Percentiles rank a stretch among this genome's conserved stretches.
phyloP scores from a whole-genome alignment of 192 early-diverging fungal genomes.

The Backusella liffmaniae region DNA sequence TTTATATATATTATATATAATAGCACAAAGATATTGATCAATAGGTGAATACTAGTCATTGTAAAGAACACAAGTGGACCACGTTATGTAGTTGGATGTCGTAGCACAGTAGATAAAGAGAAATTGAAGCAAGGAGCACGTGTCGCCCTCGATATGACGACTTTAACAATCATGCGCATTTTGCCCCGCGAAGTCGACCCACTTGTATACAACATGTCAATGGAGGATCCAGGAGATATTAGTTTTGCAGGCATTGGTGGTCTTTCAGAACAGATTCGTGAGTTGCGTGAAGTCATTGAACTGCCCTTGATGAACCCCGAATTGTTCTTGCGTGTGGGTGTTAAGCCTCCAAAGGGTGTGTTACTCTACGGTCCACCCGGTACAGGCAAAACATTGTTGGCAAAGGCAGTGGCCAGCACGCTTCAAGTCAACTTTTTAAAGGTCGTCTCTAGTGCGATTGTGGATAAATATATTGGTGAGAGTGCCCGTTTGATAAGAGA shows the following conservation, averaged over 20 bases:
- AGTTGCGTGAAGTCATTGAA: conserved; percentile 98
- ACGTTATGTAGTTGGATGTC: conserved; percentile 97
- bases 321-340: conserved; percentile 94
- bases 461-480: conserved; percentile 99
- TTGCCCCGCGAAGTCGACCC: conserved; percentile 98
- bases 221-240: conserved; percentile 93
- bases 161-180: conserved; percentile 99
- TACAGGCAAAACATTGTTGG: conserved; percentile 97
- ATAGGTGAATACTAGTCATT: conserved; percentile 61
- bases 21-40: no score
- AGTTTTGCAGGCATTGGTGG: conserved; percentile 98
- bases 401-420: conserved; percentile 95
- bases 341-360: conserved; percentile 99
- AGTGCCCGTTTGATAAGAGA: conserved; percentile 95
- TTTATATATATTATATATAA: no score
- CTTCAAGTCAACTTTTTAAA: conserved; percentile 99
- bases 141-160: conserved; percentile 99
- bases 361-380: conserved; percentile 96
- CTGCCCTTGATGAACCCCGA: conserved; percentile 98
- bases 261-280: conserved; percentile 93
- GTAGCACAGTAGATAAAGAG: conserved; percentile 91
- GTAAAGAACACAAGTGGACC: conserved; percentile 97
- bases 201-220: conserved; percentile 99
- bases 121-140: conserved; percentile 96
- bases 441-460: conserved; percentile 97